Percentiles rank a stretch among this genome's conserved stretches.
Evolutionary conservation across 2,329 filamentous ascomycete species (phyloP).

Genomic region (Chaetothyriales sp.): DNA sequence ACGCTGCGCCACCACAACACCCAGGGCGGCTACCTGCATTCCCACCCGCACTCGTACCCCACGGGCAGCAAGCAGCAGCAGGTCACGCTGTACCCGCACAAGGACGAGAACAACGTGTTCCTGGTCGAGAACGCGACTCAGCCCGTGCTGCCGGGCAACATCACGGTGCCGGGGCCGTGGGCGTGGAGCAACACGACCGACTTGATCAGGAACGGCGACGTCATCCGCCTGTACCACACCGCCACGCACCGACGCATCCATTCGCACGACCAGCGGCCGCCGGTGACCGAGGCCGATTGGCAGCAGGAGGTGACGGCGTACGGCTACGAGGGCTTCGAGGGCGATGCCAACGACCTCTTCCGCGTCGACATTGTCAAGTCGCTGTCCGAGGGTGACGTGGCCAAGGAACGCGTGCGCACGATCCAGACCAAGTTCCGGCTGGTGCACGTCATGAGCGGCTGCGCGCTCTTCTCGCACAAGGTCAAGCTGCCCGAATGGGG

Average conservation of each 20-base stretch:
- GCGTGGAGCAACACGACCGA: constrained; percentile 68
- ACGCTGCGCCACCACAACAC: constrained; percentile 89
- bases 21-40: constrained; percentile 94
- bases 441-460: constrained; percentile 92
- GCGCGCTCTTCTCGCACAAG: constrained; percentile 93
- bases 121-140: constrained; percentile 92
- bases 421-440: constrained; percentile 96
- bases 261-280: constrained; percentile 84
- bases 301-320: constrained; percentile 95
- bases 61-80: constrained; percentile 97
- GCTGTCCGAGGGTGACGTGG: constrained; percentile 62
- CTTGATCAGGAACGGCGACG: constrained; percentile 64
- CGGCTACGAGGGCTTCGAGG: constrained; percentile 90
- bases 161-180: constrained; percentile 63
- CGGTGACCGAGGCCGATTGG: constrained; percentile 79
- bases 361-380: constrained; percentile 87
- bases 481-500: constrained; percentile 98
- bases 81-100: constrained; percentile 95
- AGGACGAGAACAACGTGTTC: constrained; percentile 96
- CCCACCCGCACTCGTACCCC: constrained; percentile 94
- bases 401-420: constrained; percentile 75
- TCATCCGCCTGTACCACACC: constrained; percentile 71
- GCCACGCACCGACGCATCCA: constrained; percentile 80
- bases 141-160: constrained; percentile 56
- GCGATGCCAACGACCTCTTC: constrained; percentile 94